A percentile compares a stretch with the other conserved stretches of the same genome.
These are phyloP conservation scores for Xanthoceras sorbifolium DNA, from an alignment of 345 rosid species.

Conservation along the genomic window DNA sequence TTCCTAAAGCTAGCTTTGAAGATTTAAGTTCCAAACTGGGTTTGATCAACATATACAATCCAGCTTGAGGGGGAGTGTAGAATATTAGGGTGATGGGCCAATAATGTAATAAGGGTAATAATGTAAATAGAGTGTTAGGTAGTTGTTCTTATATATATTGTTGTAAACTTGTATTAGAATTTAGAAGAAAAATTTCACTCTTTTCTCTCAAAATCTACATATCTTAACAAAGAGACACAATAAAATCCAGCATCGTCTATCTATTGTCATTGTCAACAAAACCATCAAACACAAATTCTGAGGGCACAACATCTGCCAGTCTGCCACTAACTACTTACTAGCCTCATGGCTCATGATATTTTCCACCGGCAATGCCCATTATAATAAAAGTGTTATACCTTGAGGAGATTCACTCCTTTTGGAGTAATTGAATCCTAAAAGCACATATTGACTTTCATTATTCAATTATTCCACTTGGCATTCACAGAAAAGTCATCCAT, in stretches of 20 bases:
- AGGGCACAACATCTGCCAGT: background rate
- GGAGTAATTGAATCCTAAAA: background rate
- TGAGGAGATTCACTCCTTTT: constrained; percentile 1
- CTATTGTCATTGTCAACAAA: background rate
- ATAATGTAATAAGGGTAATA: too few species aligned
- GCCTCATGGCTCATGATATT: background rate
- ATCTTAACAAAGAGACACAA: background rate
- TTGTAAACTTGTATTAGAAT: too few species aligned
- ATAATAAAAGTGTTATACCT: background rate
- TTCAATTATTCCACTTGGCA: background rate
- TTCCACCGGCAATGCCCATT: background rate
- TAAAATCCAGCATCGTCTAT: background rate
- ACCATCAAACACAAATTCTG: background rate
- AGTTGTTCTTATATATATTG: too few species aligned
- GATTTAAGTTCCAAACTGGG: too few species aligned
- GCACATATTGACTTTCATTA: background rate
- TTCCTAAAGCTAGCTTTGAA: too few species aligned
- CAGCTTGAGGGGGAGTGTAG: too few species aligned
- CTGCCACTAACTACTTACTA: background rate
- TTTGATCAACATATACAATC: too few species aligned
- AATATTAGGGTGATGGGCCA: too few species aligned
- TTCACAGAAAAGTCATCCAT: background rate
- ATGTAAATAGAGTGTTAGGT: too few species aligned
- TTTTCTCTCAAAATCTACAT: too few species aligned
- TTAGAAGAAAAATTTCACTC: too few species aligned